Evolutionary conservation across 1,139 yeast species (phyloP).

Genomic region (Debaryomyces sp.): DNA sequence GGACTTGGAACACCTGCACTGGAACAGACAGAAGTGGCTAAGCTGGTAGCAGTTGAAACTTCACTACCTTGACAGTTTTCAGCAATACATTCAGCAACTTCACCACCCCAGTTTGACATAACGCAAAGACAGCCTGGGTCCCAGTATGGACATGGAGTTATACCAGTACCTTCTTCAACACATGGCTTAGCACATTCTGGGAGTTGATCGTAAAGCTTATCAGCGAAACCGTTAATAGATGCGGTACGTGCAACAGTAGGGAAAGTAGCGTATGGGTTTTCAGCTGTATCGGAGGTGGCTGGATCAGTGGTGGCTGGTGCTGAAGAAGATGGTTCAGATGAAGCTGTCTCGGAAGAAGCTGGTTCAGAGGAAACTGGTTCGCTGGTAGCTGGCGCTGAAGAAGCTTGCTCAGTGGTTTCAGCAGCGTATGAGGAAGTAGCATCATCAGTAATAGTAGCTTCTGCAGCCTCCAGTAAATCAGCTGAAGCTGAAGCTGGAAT

Average conservation of each 20-base stretch:
- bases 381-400: neutral
- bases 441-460: conserved; percentile 7
- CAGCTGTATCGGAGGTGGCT: neutral
- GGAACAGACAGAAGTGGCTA: conserved; percentile 46
- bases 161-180: conserved; percentile 34
- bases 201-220: conserved; percentile 41
- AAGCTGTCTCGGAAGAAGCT: neutral
- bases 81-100: conserved; percentile 50
- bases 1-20: conserved; percentile 36
- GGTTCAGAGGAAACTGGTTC: neutral
- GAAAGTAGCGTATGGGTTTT: conserved; percentile 33
- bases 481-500: conserved; percentile 5
- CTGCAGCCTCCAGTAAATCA: conserved; percentile 18
- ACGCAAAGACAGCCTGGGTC: conserved; percentile 57
- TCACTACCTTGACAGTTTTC: conserved; percentile 41
- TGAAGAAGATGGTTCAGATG: neutral
- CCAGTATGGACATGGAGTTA: conserved; percentile 56
- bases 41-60: conserved; percentile 39
- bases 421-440: neutral
- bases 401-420: conserved; percentile 1
- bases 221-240: conserved; percentile 55
- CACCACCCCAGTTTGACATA: conserved; percentile 50
- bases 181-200: conserved; percentile 50
- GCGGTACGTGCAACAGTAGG: conserved; percentile 55
- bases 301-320: neutral